phyloP scores from a whole-genome alignment of 495 filamentous ascomycete genomes.

The Cladorrhinum samala region DNA sequence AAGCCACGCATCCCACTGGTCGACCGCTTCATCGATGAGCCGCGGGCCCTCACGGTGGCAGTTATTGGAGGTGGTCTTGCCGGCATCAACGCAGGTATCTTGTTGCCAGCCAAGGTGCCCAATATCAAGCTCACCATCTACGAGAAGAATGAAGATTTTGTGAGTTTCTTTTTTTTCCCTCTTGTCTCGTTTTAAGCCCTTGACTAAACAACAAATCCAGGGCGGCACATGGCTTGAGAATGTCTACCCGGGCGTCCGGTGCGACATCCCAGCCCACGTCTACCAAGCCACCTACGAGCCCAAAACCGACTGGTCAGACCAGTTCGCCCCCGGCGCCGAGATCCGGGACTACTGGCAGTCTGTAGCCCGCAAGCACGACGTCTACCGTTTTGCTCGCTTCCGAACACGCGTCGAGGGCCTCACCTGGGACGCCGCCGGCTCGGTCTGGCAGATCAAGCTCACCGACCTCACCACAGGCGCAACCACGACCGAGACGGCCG shows the following conservation, averaged over 20 bases:
- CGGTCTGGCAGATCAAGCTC: constrained; percentile 46
- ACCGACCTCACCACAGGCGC: constrained; percentile 27
- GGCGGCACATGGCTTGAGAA: constrained; percentile 72
- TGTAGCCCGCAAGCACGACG: constrained; percentile 54
- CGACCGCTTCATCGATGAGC: constrained; percentile 51
- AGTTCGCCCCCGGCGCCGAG: constrained; percentile 58
- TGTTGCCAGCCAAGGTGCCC: constrained; percentile 51
- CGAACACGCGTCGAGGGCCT: constrained; percentile 46
- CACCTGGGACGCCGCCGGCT: constrained; percentile 46
- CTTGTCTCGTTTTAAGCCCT: background rate
- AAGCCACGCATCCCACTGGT: constrained; percentile 29
- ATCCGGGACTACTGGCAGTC: constrained; percentile 61
- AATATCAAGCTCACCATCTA: constrained; percentile 58
- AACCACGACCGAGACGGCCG: constrained; percentile 27
- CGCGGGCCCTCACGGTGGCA: constrained; percentile 49
- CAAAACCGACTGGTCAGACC: constrained; percentile 59
- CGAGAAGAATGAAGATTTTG: constrained; percentile 65
- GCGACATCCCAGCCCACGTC: constrained; percentile 65
- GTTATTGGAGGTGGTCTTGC: constrained; percentile 63
- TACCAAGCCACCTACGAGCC: constrained; percentile 63
- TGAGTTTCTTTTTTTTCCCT: constrained; percentile 13
- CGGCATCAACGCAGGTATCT: constrained; percentile 55
- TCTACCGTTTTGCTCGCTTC: constrained; percentile 50
- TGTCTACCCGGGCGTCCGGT: constrained; percentile 61
- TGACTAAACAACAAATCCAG: constrained; percentile 15